These are phyloP conservation scores for Stachybotrys chartarum DNA, from an alignment of 2,329 filamentous ascomycete genomes.

Conservation along the genomic window DNA sequence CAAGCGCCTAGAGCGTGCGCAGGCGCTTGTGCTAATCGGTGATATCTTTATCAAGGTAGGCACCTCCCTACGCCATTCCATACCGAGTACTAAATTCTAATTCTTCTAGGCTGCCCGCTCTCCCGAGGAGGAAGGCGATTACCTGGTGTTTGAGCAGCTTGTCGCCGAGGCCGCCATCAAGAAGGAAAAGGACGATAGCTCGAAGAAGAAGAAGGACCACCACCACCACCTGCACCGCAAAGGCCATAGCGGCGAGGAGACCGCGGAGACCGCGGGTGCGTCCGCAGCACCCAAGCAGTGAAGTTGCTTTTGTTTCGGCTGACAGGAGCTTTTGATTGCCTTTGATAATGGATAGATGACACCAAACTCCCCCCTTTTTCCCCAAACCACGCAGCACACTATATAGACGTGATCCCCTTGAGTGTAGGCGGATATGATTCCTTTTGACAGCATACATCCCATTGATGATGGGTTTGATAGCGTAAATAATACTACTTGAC, in stretches of 20 bases:
- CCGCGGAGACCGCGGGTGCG: conserved; percentile 14
- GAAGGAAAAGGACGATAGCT: conserved; percentile 79
- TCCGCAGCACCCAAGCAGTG: conserved; percentile 13
- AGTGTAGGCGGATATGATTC: not conserved
- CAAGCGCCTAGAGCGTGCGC: conserved; percentile 85
- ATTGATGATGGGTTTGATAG: not conserved
- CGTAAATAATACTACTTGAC: not conserved
- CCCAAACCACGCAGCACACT: not conserved
- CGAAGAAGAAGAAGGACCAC: conserved; percentile 51
- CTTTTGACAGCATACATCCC: not conserved
- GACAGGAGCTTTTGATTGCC: not conserved
- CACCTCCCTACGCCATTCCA: not conserved
- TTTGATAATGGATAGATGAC: not conserved
- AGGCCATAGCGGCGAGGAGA: conserved; percentile 12
- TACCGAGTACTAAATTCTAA: not conserved
- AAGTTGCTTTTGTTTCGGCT: too few species aligned
- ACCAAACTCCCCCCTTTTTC: not conserved
- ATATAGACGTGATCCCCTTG: not conserved
- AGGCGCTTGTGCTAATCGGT: conserved; percentile 81
- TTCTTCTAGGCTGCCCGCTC: conserved; percentile 67
- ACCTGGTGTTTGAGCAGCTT: conserved; percentile 96
- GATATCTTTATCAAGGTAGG: conserved; percentile 82
- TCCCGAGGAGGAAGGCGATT: conserved; percentile 94
- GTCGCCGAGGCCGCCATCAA: conserved; percentile 95
- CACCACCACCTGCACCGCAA: conserved; percentile 22